phyloP scores from a whole-genome alignment of 208 protist genomes.

The Dictyostelium gargantuum region DNA sequence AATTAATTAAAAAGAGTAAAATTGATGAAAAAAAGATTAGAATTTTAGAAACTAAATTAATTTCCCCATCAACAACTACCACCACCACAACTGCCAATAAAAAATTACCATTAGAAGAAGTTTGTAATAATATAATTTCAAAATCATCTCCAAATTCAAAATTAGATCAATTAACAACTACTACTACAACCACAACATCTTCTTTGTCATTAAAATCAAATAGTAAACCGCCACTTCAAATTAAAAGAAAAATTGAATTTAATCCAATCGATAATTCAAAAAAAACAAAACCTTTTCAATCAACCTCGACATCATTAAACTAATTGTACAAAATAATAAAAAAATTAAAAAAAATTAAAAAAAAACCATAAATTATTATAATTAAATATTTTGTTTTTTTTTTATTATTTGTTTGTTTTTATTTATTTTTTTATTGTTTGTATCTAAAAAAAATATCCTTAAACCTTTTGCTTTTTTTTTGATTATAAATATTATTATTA shows the following conservation, averaged over 20 bases:
- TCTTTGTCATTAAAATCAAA: too few species aligned
- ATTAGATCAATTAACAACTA: not conserved
- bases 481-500: not conserved
- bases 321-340: not conserved
- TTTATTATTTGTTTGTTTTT: not conserved
- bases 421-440: not conserved
- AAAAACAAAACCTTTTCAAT: conserved; percentile 22
- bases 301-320: not conserved
- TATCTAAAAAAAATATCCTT: not conserved
- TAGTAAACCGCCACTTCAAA: not conserved
- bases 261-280: not conserved
- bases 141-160: not conserved
- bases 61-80: not conserved
- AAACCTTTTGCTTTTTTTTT: not conserved
- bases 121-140: not conserved
- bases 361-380: not conserved
- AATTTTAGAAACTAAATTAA: not conserved
- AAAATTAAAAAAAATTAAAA: not conserved
- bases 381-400: not conserved
- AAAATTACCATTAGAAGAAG: not conserved
- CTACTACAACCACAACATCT: too few species aligned
- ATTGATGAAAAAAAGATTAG: not conserved
- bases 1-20: not conserved
- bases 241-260: conserved; percentile 20
- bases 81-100: not conserved